phyloP scores from a whole-genome alignment of 371 early-diverging fungal genomes.

The Mortierella sp. region DNA sequence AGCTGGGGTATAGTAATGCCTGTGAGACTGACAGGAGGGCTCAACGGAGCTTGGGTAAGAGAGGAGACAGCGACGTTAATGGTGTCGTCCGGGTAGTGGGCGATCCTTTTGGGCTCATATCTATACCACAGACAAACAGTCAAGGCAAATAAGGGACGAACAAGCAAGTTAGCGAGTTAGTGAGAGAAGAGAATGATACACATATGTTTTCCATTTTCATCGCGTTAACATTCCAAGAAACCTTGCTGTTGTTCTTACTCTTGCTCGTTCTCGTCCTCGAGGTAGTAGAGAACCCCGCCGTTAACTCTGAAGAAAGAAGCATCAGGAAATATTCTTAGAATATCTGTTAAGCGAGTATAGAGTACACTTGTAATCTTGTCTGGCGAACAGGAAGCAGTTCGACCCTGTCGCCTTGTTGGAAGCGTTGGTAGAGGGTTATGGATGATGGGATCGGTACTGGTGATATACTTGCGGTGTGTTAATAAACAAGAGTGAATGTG shows the following conservation, averaged over 20 bases:
- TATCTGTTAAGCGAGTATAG: background rate
- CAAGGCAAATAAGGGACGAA: too few relatives aligned
- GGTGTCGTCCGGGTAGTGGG: conserved; percentile 12
- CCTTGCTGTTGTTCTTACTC: background rate
- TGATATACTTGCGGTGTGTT: background rate
- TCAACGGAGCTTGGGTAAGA: too few relatives aligned
- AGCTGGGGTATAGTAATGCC: too few relatives aligned
- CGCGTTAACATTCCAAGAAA: too few relatives aligned
- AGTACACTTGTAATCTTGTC: background rate
- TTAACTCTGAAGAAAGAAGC: background rate
- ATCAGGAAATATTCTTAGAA: background rate
- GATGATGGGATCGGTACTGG: background rate
- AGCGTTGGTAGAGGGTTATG: background rate
- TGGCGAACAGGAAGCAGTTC: background rate
- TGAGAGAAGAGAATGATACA: too few relatives aligned
- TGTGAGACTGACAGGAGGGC: background rate
- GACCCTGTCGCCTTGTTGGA: background rate
- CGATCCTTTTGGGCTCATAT: conserved; percentile 12
- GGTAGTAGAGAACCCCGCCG: background rate
- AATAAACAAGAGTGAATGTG: background rate
- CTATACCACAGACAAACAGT: background rate
- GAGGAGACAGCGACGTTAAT: background rate
- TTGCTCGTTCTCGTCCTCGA: background rate
- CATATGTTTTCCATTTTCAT: too few relatives aligned
- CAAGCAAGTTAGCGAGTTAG: too few relatives aligned